Evolutionary conservation across 805 yeast species (phyloP).

Genomic region (Lipomyces starkeyi): DNA sequence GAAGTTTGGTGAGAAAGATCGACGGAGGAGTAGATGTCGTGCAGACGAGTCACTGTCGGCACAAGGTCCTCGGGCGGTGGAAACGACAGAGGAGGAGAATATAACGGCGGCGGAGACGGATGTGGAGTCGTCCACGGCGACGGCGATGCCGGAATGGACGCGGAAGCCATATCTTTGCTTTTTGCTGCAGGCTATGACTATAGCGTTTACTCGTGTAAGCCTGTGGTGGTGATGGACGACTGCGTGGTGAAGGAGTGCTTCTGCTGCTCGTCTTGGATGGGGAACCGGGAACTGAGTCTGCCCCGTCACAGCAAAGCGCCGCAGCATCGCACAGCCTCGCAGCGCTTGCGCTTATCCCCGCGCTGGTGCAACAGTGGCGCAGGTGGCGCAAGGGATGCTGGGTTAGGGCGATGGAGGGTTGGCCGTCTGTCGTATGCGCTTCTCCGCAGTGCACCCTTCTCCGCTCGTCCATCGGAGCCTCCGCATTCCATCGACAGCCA

Average conservation of each 20-base stretch:
- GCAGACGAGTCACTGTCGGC: conserved; percentile 22
- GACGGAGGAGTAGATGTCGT: conserved; percentile 24
- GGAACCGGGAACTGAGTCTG: neutral
- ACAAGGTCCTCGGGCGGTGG: conserved; percentile 31
- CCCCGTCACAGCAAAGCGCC: neutral
- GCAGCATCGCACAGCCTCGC: neutral
- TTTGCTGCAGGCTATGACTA: neutral
- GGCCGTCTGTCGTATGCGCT: too few relatives aligned
- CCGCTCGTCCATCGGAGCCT: too few relatives aligned
- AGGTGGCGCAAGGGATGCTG: neutral
- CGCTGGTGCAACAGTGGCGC: neutral
- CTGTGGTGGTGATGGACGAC: neutral
- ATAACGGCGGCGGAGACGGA: conserved; percentile 25
- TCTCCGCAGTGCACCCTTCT: too few relatives aligned
- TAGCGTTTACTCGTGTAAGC: too few relatives aligned
- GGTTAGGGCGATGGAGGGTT: neutral
- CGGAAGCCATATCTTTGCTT: neutral
- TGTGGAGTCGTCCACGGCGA: conserved; percentile 35
- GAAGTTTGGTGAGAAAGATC: conserved; percentile 23
- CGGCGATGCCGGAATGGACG: conserved; percentile 6
- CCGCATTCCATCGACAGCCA: neutral
- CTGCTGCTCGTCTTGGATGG: neutral
- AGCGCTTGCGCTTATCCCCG: neutral
- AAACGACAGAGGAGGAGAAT: conserved; percentile 11
- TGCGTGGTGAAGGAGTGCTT: neutral